phyloP scores from a whole-genome alignment of 164 flowering plant species.

The Buxus sempervirens region DNA sequence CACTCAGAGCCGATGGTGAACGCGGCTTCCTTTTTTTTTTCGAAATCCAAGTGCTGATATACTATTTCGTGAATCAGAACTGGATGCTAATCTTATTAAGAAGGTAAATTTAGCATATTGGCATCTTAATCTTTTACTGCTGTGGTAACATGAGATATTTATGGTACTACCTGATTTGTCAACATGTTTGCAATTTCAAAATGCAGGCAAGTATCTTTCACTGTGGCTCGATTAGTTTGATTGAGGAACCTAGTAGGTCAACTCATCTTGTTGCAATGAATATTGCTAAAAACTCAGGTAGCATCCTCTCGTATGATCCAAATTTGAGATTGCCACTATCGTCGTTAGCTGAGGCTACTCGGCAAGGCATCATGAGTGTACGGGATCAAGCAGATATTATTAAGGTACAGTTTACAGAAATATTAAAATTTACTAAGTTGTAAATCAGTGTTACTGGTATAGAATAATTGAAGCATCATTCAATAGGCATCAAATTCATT shows the following conservation, averaged over 20 bases:
- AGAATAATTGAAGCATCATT: no score
- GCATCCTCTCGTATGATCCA: constrained; percentile 73
- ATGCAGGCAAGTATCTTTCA: constrained; percentile 65
- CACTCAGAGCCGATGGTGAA: constrained; percentile 73
- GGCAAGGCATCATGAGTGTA: constrained; percentile 59
- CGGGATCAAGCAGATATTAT: constrained; percentile 76
- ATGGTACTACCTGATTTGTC: no score
- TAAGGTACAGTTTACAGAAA: constrained; percentile 36
- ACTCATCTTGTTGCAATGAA: constrained; percentile 67
- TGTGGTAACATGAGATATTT: no score
- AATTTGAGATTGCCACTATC: constrained; percentile 71
- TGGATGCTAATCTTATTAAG: constrained; percentile 44
- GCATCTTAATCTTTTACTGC: no score
- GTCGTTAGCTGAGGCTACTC: constrained; percentile 78
- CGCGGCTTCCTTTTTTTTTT: constrained; percentile 78
- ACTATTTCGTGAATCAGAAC: constrained; percentile 71
- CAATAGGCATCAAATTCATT: no score
- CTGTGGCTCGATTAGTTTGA: constrained; percentile 83
- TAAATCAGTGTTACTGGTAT: no score
- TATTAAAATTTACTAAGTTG: no score
- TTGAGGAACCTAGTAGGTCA: constrained; percentile 70
- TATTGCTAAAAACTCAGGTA: constrained; percentile 54
- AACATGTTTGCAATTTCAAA: background rate
- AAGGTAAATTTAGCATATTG: no score
- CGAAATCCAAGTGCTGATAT: constrained; percentile 87